Base-by-base conservation (phyloP, 345 rosid species). In the Heritiera littoralis region DNA sequence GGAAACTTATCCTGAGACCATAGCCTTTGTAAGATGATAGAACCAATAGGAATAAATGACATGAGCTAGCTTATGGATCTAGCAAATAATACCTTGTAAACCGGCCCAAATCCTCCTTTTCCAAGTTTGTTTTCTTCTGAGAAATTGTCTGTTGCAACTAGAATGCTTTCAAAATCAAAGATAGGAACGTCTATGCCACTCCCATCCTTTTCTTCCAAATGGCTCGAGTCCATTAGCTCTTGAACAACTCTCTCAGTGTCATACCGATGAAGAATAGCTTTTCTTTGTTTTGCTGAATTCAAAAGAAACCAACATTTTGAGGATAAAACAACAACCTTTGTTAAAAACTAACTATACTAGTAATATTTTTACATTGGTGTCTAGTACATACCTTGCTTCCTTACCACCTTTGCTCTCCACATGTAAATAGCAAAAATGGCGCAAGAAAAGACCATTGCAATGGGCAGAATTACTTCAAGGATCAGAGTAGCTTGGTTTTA, bases 41-140 rank as follows among this genome's bases (percentile, higher is more conserved):
- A 59, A 11, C 7, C 35, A 64, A 12, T 18, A 1, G 43, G 49
- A 70, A 18, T 35, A 40, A 49, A 5, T 28, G 5, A 46, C 48
- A 18, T 18, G 9, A 56, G n/a, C 28, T 23, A 23, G 28, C 9
- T 56, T 56, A 10, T 67, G 52, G 43, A 43, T 67, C 8, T n/a
- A 6, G 9, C 6, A 48, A 28, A 70, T 12, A 51, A 13, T 80
- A 88, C 98, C 89, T 86, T 90, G 83, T 93, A 91, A 78, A 93
- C 98, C 3, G 88, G 91, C 55, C 98, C 96, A 81, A 87, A 93
- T 28, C 96, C 93, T 20, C 96, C 98, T 77, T 88, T 90, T 51
- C 98, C 95, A 58, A 90, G 86, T 81, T 86, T 91, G 84, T 90
- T 91, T 66, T 84, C 91, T 10, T 52, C 79, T 12, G 97, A 85